Evolutionary conservation across 768 basidiomycete genomes (phyloP), one percentile per base, ranked within the genome.

Genomic region (Termitomyces sp.): DNA sequence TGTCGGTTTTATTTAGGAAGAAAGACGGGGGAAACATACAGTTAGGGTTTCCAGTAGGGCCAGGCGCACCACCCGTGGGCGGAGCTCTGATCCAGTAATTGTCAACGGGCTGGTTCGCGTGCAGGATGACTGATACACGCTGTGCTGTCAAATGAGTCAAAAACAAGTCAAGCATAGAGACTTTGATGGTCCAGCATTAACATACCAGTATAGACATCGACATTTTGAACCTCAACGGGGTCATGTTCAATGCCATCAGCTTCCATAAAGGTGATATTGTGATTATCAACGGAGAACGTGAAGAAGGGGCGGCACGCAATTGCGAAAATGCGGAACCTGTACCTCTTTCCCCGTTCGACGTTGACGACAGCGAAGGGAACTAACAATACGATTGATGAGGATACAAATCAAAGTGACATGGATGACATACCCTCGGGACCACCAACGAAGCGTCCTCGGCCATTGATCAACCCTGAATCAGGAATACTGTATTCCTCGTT

Each of bases 251-350:
- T 68, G 43, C 74, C 75, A 40, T 77, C 78, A 3, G 70, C 66
- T 59, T 73, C 73, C 41, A 76, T 76, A 48, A 76, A 64, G 11
- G 66, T 63, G 20, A 63, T 61, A 20, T 63, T 70, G 58, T 77
- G 76, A 40, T 65, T 63, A 50, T 75, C 70, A 45, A 73, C 54
- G 9, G 70, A 73, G 64, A 75, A 69, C 1, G 61, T 68, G 62
- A 70, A 72, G 62, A 68, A 71, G 0, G 76, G 74, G 12, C 74
- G 69, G 60, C 83, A 83, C n/a, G 80, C 71, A 23, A 72, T 71
- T 33, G 68, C 64, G 56, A 84, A 63, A 16, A 83, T 33, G 13
- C 81, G 80, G 63, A 83, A 76, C 33, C 82, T 71, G 62, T 82
- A 83, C n/a, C 81, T 67, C 50, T 67, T 61, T 7, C 74, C 75